Evolutionary conservation across 257 asterid species (phyloP), one percentile per base, ranked within the genome.

Genomic region (Galeopsis tetrahit): DNA sequence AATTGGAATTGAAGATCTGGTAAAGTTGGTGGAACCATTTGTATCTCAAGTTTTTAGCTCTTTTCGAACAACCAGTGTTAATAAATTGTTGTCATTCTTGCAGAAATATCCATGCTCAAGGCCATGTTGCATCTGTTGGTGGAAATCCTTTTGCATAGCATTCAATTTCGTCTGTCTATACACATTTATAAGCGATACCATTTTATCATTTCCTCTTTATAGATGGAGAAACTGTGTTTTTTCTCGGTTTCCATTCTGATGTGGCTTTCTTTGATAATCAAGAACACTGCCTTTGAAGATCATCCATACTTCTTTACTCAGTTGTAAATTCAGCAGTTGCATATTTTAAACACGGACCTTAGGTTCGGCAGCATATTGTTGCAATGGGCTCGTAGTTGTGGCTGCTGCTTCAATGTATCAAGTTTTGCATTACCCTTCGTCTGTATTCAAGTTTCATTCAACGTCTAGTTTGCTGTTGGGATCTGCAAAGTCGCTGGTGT

Each of bases 61-160:
- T 42, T 49, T 2, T 28, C 11, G 1, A 40, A 2, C 0, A 51
- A 65, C 17, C 35, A 7, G 44, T 46, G 63, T 73, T 66, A 42
- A n/a, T 72, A 31, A 66, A 57, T 56, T 53, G 69, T 61, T 74
- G 49, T 55, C 51, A 21, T 70, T 59, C 78, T 76, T 85, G 86
- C 88, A 91, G 97, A 89, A 87, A 67, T 44, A 78, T 83, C 63
- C 84, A 85, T 33, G 75, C 83, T 53, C 86, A 83, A 70, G 96
- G 95, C 69, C 88, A 83, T 36, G 87, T 85, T 70, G 91, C 90
- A 17, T 82, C 93, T 17, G 77, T 84, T 53, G 91, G 91, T 57
- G 93, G 95, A 70, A 89, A 91, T 63, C 97, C 97, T 13, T 91
- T 91, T 63, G 91, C 93, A 10, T 89, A 84, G 81, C 34, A 51